phyloP scores from a whole-genome alignment of 192 early-diverging fungal genomes.

The Pilaira anomala region DNA sequence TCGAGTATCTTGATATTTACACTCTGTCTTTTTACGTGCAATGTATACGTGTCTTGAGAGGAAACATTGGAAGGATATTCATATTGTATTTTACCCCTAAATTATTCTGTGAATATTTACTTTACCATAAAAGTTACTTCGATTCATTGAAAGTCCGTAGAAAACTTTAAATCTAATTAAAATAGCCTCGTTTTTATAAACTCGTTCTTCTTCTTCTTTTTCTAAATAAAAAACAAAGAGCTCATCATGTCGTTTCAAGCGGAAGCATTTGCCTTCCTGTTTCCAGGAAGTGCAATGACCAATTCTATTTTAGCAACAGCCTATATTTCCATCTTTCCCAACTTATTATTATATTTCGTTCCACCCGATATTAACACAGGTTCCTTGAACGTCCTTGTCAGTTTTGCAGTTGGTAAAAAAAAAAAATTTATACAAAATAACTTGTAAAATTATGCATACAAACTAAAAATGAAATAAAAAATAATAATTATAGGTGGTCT shows the following conservation, averaged over 20 bases:
- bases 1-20: no score
- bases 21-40: no score
- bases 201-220: neutral
- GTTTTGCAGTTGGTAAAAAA: conserved; percentile 73
- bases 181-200: neutral
- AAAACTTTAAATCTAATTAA: neutral
- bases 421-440: neutral
- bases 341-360: conserved; percentile 75
- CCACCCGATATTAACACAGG: conserved; percentile 61
- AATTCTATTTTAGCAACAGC: conserved; percentile 71
- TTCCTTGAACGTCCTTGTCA: conserved; percentile 71
- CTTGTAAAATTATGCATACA: neutral
- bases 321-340: conserved; percentile 82
- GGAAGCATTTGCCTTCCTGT: conserved; percentile 48
- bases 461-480: neutral
- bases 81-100: no score
- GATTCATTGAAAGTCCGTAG: neutral
- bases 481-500: conserved; percentile 50
- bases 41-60: no score
- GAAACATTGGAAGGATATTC: no score
- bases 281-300: conserved; percentile 54
- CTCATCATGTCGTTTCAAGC: conserved; percentile 1
- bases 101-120: no score
- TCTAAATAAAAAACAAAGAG: no score
- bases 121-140: neutral